A percentile compares a stretch with the other conserved stretches of the same genome.
Conservation (phyloP, 352 stramenopile genomes). For the Globisporangium alternatum region DNA sequence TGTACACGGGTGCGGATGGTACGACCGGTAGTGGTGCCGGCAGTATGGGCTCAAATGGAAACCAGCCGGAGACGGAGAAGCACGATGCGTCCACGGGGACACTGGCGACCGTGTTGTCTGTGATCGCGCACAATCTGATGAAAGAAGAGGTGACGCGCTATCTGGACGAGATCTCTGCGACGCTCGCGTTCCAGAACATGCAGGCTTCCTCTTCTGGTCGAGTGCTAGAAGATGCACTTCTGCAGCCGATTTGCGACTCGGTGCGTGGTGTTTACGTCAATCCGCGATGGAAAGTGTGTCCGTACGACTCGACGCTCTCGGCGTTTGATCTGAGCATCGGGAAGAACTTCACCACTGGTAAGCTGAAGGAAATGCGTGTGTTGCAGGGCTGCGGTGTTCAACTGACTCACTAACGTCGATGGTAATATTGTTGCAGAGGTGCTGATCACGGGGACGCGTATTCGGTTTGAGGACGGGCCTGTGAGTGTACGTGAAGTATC, state of each 20-base stretch:
- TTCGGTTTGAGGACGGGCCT: slow-evolving; percentile 66
- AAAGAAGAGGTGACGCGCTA: slow-evolving; percentile 73
- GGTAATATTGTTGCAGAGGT: slow-evolving; percentile 42
- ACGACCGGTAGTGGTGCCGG: not conserved
- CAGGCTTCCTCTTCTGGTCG: slow-evolving; percentile 53
- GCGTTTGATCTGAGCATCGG: slow-evolving; percentile 80
- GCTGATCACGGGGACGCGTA: slow-evolving; percentile 69
- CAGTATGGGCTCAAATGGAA: not conserved
- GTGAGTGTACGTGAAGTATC: slow-evolving; percentile 60
- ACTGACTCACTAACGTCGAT: not conserved
- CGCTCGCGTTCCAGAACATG: slow-evolving; percentile 58
- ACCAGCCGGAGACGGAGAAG: slow-evolving; percentile 38
- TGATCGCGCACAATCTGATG: slow-evolving; percentile 76
- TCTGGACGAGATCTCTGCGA: slow-evolving; percentile 64
- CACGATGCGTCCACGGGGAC: slow-evolving; percentile 38
- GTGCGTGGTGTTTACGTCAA: slow-evolving; percentile 75
- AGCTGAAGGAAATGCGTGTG: not conserved
- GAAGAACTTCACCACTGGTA: slow-evolving; percentile 80
- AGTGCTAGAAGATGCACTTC: slow-evolving; percentile 71
- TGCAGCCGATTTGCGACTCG: slow-evolving; percentile 82
- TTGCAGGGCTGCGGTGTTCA: not conserved
- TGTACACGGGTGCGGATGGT: slow-evolving; percentile 41
- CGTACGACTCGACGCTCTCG: slow-evolving; percentile 71
- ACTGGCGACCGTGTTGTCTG: slow-evolving; percentile 52
- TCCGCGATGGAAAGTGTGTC: slow-evolving; percentile 78